phyloP scores from a whole-genome alignment of 768 basidiomycete species.

The Suillus discolor region DNA sequence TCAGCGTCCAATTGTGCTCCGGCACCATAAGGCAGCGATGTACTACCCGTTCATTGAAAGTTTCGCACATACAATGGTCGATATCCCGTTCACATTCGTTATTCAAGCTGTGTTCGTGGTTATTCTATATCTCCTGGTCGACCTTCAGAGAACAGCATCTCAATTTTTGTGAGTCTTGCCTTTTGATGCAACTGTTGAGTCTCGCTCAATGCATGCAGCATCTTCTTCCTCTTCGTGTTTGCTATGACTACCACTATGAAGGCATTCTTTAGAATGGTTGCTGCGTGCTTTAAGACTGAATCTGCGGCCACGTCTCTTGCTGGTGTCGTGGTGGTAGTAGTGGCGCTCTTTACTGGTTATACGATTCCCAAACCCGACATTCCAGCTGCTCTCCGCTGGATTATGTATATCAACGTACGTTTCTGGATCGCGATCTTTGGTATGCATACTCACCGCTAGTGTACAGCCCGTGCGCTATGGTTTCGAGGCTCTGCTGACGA shows the following conservation, averaged over 20 bases:
- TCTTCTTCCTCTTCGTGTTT: conserved; percentile 69
- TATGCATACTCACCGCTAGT: not conserved
- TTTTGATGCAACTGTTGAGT: conserved; percentile 4
- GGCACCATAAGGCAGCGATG: conserved; percentile 48
- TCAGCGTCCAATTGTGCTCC: conserved; percentile 45
- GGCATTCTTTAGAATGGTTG: conserved; percentile 78
- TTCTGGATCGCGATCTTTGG: not conserved
- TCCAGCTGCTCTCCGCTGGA: conserved; percentile 71
- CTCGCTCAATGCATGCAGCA: conserved; percentile 40
- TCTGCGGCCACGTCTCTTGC: conserved; percentile 66
- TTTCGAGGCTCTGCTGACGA: conserved; percentile 78
- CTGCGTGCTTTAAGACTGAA: conserved; percentile 58
- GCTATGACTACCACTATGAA: conserved; percentile 72
- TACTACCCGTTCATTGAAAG: conserved; percentile 53
- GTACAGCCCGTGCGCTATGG: conserved; percentile 3
- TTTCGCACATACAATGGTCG: conserved; percentile 66
- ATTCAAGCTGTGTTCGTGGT: conserved; percentile 64
- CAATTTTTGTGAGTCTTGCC: conserved; percentile 65
- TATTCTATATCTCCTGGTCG: conserved; percentile 70
- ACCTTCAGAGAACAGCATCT: conserved; percentile 52
- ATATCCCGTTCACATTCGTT: conserved; percentile 66
- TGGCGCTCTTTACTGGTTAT: conserved; percentile 62
- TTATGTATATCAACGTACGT: conserved; percentile 62
- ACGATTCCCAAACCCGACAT: conserved; percentile 61
- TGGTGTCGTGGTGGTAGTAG: conserved; percentile 51